Base-by-base conservation (phyloP, 2,329 filamentous ascomycete species). In the Aspergillus udagawae region DNA sequence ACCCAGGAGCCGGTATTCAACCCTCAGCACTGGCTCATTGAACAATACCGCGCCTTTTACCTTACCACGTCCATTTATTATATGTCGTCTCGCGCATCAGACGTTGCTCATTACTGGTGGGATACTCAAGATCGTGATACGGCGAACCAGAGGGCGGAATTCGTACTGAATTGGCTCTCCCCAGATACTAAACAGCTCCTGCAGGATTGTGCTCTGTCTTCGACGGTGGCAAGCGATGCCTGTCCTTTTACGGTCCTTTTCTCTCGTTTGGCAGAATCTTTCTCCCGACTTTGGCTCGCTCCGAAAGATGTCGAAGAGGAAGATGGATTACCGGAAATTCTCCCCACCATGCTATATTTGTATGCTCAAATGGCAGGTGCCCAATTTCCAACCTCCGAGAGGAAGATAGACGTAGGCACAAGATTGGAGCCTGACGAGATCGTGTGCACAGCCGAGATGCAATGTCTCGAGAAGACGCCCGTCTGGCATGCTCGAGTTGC, bases 401-500 rank as follows among this genome's bases (percentile, higher is more conserved):
- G n/a, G n/a, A n/a, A n/a, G n/a, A n/a, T n/a, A n/a, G n/a, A n/a
- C n/a, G n/a, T n/a, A n/a, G n/a, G n/a, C n/a, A n/a, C 12, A 12
- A 12, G 12, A 14, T n/a, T 41, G 35, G 14, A 41, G 12, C 6
- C 35, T 41, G 5, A 5, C 35, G 4, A 44, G 41, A 44, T 44
- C n/a, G 3, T 44, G n/a, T 12, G 14, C 35, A 27, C 23, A 8
- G 54, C 54, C 7, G 51, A 56, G 45, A n/a, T 27, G 23, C 32
- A 56, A 4, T 9, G 14, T n/a, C 10, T 35, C 17, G 20, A 52
- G 35, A 20, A 56, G 14, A 53, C 54, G 25, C 4, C 50, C 1
- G 29, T 53, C 3, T 56, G 54, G 54, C 50, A 53, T 50, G 54
- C 51, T 12, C 29, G 54, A 23, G 17, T 56, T 20, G 54, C 44